Evolutionary conservation across 164 flowering plant genomes (phyloP).

Genomic region (Nelumbo lutea): DNA sequence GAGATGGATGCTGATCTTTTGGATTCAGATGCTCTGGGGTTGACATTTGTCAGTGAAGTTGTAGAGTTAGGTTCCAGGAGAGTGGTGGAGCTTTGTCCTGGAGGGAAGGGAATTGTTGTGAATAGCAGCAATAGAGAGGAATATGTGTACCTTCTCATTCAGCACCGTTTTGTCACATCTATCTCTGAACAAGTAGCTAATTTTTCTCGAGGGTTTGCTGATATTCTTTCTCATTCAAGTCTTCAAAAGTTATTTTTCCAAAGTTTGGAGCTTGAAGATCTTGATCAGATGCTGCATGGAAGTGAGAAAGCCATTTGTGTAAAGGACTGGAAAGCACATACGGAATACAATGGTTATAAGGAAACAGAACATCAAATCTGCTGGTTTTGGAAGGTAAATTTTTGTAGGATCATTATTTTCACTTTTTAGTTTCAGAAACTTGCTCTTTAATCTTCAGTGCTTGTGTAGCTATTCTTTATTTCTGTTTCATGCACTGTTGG

Average conservation of each 20-base stretch:
- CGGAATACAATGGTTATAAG: constrained; percentile 73
- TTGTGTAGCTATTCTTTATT: no score
- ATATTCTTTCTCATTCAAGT: constrained; percentile 39
- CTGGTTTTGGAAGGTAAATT: constrained; percentile 93
- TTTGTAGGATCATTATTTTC: background rate
- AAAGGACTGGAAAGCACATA: constrained; percentile 88
- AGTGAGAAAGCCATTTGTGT: constrained; percentile 56
- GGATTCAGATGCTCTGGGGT: constrained; percentile 82
- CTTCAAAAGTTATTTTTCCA: constrained; percentile 44
- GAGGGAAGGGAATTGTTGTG: constrained; percentile 55
- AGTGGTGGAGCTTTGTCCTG: constrained; percentile 69
- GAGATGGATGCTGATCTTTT: constrained; percentile 74
- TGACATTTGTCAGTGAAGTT: constrained; percentile 77
- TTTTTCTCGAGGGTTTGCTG: constrained; percentile 75
- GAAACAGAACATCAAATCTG: constrained; percentile 65
- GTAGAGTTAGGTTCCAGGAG: constrained; percentile 72
- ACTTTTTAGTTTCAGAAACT: no score
- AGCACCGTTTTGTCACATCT: constrained; percentile 61
- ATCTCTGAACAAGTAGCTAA: constrained; percentile 49
- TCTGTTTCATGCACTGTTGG: no score
- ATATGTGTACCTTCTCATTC: constrained; percentile 69
- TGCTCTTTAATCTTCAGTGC: no score
- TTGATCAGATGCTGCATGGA: constrained; percentile 77
- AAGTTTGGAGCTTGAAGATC: constrained; percentile 70
- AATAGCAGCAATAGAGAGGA: constrained; percentile 64